phyloP scores from a whole-genome alignment of 257 asterid genomes.

The Solanum chilense region DNA sequence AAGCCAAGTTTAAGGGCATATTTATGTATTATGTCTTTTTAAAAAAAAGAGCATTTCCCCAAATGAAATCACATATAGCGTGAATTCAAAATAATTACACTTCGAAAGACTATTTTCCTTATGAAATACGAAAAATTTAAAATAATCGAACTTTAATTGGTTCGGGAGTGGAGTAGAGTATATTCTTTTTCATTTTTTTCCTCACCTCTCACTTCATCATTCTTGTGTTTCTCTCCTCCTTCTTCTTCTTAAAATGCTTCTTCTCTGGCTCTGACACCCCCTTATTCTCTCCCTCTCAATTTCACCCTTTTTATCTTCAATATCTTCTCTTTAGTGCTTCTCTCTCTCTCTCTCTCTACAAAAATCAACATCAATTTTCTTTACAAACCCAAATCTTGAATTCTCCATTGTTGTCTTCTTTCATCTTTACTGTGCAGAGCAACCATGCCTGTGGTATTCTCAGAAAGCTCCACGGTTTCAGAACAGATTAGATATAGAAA shows the following conservation, averaged over 20 bases:
- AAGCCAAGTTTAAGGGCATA: accelerated
- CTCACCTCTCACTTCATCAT: neutral
- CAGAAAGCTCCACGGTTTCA: slow-evolving; percentile 30
- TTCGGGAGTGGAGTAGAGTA: neutral
- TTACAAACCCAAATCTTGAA: neutral
- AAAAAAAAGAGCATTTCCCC: no score
- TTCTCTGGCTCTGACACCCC: neutral
- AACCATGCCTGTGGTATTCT: slow-evolving; percentile 17
- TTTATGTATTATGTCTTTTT: no score
- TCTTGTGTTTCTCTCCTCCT: neutral
- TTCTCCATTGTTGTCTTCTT: neutral
- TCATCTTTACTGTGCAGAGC: neutral
- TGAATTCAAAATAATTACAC: no score
- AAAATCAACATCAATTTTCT: neutral
- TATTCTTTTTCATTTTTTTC: neutral
- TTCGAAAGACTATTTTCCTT: accelerated
- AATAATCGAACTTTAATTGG: accelerated
- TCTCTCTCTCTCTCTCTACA: neutral
- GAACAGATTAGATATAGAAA: slow-evolving; percentile 37
- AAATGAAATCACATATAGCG: no score
- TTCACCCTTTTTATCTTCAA: neutral
- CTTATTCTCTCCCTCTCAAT: neutral
- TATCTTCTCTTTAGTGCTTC: neutral
- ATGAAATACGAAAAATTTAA: no score
- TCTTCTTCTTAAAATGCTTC: neutral